phyloP scores from a whole-genome alignment of 202 grass and related monocot species.

The Schoenoplectus tabernaemontani region DNA sequence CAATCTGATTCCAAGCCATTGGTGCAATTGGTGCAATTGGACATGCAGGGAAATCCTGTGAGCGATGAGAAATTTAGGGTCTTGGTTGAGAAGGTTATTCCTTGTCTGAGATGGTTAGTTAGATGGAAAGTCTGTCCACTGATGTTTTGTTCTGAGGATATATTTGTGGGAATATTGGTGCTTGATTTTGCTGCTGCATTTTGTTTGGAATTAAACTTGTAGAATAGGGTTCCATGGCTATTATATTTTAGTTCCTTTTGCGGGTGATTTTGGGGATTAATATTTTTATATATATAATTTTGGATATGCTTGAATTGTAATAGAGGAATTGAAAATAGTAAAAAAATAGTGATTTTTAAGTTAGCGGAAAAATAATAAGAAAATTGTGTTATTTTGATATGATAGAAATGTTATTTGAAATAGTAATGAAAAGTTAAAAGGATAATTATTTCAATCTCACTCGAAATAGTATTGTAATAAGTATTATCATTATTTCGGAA shows the following conservation, averaged over 20 bases:
- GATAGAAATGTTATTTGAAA: too few species aligned
- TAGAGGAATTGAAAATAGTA: too few species aligned
- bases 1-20: not conserved
- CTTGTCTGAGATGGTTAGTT: conserved; percentile 68
- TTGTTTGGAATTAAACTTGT: not conserved
- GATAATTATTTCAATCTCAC: too few species aligned
- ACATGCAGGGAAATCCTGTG: conserved; percentile 59
- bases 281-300: not conserved
- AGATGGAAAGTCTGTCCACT: conserved; percentile 29
- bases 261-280: not conserved
- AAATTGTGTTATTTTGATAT: too few species aligned
- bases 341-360: too few species aligned
- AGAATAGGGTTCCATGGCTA: not conserved
- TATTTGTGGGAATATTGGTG: not conserved
- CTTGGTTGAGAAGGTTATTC: conserved; percentile 31
- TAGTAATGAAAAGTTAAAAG: too few species aligned
- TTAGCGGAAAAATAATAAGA: too few species aligned
- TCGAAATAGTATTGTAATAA: too few species aligned
- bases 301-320: too few species aligned
- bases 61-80: conserved; percentile 36
- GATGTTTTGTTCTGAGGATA: not conserved
- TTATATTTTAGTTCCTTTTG: not conserved
- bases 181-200: not conserved
- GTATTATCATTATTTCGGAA: too few species aligned
- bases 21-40: conserved; percentile 41